Evolutionary conservation across 352 stramenopile species (phyloP), one percentile per base, ranked within the genome.

Genomic region (Globisporangium ultimum): DNA sequence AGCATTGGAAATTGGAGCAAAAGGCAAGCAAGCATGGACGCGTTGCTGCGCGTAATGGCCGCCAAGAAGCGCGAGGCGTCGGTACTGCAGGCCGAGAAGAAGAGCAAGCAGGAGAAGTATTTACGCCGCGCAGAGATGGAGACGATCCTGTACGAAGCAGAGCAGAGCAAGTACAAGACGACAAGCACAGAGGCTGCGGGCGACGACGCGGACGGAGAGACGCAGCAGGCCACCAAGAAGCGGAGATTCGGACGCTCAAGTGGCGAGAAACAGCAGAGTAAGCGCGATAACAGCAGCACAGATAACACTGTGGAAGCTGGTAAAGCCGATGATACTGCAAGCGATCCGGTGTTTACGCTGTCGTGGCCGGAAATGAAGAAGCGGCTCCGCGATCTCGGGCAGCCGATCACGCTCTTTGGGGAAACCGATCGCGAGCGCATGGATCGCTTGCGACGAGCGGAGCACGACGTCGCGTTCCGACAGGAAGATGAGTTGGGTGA

Each of bases 351-450:
- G n/a, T 64, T 72, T 38, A 49, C 77, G 40, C 55, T 95, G 51
- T 66, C 84, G 28, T 92, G 72, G 70, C 51, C 71, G 1, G 87
- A 97, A 52, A 76, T 96, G 61, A 91, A 91, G 58, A 71, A 74
- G 36, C 84, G 82, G 14, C 71, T 98, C 49, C 79, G 92, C 10
- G 77, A 89, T 48, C 57, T 96, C 14, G 83, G 87, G 1, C 53
- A 96, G 61, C 88, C 89, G 10, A 80, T 97, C 45, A 93, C 87
- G 45, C 69, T 97, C 4, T 98, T 97, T 70, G 88, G 87, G 12
- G 92, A 98, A 65, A 74, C 58, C 11, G 62, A 83, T 53, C 59
- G 60, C 40, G 68, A 72, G 40, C 81, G 92, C 32, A 84, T 91
- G 58, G 59, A 68, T 32, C 78, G 92, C 0, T 71, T 98, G 36